Evolutionary conservation across 495 filamentous ascomycete species (phyloP).

Genomic region (Aspergillus homomorphus): DNA sequence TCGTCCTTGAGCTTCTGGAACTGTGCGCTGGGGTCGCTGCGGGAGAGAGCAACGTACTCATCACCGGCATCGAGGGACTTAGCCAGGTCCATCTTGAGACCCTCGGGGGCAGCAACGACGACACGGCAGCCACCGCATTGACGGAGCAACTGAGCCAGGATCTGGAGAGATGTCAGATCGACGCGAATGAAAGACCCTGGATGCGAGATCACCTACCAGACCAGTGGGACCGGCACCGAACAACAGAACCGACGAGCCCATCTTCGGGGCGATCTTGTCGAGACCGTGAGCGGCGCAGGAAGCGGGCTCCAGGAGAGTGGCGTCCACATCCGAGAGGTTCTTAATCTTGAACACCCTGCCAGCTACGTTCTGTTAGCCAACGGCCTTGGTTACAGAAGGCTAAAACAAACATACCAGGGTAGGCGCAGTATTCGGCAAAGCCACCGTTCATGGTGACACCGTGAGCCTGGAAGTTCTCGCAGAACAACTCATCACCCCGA

Average conservation of each 20-base stretch:
- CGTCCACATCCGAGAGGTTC: slow-evolving; percentile 65
- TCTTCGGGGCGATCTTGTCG: slow-evolving; percentile 67
- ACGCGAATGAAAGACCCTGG: neutral
- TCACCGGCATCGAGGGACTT: slow-evolving; percentile 65
- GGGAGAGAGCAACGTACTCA: slow-evolving; percentile 59
- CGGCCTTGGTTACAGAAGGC: neutral
- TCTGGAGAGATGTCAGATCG: slow-evolving; percentile 14
- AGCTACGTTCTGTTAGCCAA: slow-evolving; percentile 41
- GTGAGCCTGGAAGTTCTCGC: slow-evolving; percentile 66
- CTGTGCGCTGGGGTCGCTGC: slow-evolving; percentile 52
- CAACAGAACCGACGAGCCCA: slow-evolving; percentile 62
- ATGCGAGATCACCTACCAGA: slow-evolving; percentile 33
- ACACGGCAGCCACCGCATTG: slow-evolving; percentile 64
- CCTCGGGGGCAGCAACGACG: slow-evolving; percentile 62
- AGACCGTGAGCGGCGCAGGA: slow-evolving; percentile 69
- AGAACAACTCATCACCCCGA: slow-evolving; percentile 63
- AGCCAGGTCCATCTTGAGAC: slow-evolving; percentile 68
- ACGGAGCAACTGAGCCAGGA: slow-evolving; percentile 59
- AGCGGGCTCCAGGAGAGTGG: slow-evolving; percentile 70
- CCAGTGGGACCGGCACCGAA: slow-evolving; percentile 71
- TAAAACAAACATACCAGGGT: slow-evolving; percentile 29
- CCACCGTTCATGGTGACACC: slow-evolving; percentile 65
- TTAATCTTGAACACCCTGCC: slow-evolving; percentile 68
- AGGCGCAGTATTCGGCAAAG: slow-evolving; percentile 65
- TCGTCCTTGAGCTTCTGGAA: slow-evolving; percentile 60